Base-by-base conservation (phyloP, 73 alveolate species). In the Durusdinium trenchii region DNA sequence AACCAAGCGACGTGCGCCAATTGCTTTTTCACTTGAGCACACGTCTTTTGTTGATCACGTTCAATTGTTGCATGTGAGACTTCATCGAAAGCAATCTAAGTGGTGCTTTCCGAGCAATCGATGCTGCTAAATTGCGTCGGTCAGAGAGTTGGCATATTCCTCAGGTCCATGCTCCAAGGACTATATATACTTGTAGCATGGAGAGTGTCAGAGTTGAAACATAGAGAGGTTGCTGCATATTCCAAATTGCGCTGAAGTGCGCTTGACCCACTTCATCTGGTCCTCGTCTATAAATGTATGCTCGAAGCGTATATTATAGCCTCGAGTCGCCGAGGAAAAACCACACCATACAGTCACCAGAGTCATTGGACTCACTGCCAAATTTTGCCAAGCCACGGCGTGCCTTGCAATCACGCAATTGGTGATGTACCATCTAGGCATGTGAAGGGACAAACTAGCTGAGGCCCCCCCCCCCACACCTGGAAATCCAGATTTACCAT, bases 251-350 rank as follows among this genome's bases (percentile, higher is more conserved):
- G 92, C 92, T n/a, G 45, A 50, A 36, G 89, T 30, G 26, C 92
- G 43, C 48, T 82, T 82, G n/a, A n/a, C 26, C 92, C 92, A 82
- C 57, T 82, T 82, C 92, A 82, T 82, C 35, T 82, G 92, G 48
- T 82, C 92, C 47, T 82, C 92, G 30, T 82, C 92, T 14, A 82
- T 46, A 48, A 82, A 82, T 3, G 92, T 82, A 48, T 82, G 92
- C 48, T 82, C 92, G 30, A 48, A 35, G 6, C 92, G 47, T 9
- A 82, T 48, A 40, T 82, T 82, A 71, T 82, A 82, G 46, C 92
- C 92, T 82, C 16, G 30, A 46, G 47, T 0, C 6, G 43, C 51
- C 51, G 28, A 43, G 10, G 23, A 4, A 32, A 23, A 12, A n/a
- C n/a, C n/a, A n/a, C n/a, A n/a, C n/a, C n/a, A n/a, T n/a, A n/a